Percentiles rank a stretch among this genome's conserved stretches.
These are phyloP conservation scores for Clavispora vitiphila DNA, from an alignment of 805 yeast genomes.

Conservation along the genomic window DNA sequence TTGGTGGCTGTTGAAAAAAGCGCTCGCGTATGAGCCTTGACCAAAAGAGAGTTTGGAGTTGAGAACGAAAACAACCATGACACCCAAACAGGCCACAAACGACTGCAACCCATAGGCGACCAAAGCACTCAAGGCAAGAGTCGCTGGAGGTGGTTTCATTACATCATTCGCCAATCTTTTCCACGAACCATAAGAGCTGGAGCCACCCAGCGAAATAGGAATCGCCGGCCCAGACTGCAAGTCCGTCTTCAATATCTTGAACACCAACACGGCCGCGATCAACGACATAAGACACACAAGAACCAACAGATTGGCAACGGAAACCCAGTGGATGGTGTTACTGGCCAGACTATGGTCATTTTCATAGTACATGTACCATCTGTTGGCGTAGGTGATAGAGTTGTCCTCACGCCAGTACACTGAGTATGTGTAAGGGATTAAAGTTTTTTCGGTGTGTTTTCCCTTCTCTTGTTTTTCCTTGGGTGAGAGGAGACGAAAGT, in stretches of 20 bases:
- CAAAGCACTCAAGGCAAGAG: conserved; percentile 48
- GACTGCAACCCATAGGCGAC: conserved; percentile 75
- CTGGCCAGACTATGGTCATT: conserved; percentile 43
- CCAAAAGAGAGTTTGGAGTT: conserved; percentile 25
- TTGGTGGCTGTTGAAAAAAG: conserved; percentile 59
- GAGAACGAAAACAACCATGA: conserved; percentile 47
- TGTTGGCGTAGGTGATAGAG: conserved; percentile 54
- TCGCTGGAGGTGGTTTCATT: conserved; percentile 45
- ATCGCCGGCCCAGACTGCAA: conserved; percentile 29
- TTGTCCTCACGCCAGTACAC: conserved; percentile 85
- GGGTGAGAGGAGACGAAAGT: conserved; percentile 45
- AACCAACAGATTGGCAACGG: conserved; percentile 66
- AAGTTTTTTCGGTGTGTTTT: conserved; percentile 20
- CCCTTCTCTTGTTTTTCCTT: conserved; percentile 20
- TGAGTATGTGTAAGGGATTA: conserved; percentile 76
- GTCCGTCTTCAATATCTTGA: conserved; percentile 52
- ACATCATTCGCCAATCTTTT: conserved; percentile 50
- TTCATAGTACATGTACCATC: conserved; percentile 71
- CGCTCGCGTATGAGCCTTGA: conserved; percentile 30
- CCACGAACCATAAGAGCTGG: conserved; percentile 34
- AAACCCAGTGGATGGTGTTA: conserved; percentile 67
- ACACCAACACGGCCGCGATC: conserved; percentile 59
- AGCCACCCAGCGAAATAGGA: conserved; percentile 11
- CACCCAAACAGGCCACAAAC: conserved; percentile 58
- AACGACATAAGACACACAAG: conserved; percentile 57